Conservation (phyloP, 805 yeast genomes). For the Metschnikowia orientalis region DNA sequence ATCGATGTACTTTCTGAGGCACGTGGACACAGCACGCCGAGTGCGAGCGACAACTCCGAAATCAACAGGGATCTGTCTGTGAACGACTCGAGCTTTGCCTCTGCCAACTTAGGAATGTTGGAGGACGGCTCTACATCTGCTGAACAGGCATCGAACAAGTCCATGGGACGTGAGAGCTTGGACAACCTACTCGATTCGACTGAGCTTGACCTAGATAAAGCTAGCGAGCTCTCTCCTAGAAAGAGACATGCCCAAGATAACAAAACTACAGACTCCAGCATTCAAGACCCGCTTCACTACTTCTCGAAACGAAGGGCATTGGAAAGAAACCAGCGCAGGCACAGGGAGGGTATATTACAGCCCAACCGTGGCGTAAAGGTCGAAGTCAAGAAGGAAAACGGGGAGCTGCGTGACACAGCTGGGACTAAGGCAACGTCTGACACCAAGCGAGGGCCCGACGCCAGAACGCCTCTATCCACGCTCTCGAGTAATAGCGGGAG, state of each 20-base stretch:
- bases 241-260: too few relatives aligned
- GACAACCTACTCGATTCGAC: constrained; percentile 1
- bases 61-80: neutral
- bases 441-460: neutral
- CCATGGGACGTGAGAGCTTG: too few relatives aligned
- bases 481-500: constrained; percentile 1
- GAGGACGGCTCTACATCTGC: constrained; percentile 3
- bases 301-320: constrained; percentile 4
- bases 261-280: neutral
- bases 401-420: neutral
- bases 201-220: constrained; percentile 2
- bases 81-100: constrained; percentile 1
- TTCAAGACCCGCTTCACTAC: constrained; percentile 4
- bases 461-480: constrained; percentile 3
- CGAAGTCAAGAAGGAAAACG: constrained; percentile 4
- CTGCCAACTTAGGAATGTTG: neutral
- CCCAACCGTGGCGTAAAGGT: constrained; percentile 4
- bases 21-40: too few relatives aligned
- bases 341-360: constrained; percentile 3
- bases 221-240: neutral
- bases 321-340: neutral
- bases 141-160: too few relatives aligned
- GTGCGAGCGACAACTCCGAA: neutral
- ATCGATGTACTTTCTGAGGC: neutral
- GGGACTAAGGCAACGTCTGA: neutral